Conservation (phyloP, 352 stramenopile species). For the Pythium biforme region DNA sequence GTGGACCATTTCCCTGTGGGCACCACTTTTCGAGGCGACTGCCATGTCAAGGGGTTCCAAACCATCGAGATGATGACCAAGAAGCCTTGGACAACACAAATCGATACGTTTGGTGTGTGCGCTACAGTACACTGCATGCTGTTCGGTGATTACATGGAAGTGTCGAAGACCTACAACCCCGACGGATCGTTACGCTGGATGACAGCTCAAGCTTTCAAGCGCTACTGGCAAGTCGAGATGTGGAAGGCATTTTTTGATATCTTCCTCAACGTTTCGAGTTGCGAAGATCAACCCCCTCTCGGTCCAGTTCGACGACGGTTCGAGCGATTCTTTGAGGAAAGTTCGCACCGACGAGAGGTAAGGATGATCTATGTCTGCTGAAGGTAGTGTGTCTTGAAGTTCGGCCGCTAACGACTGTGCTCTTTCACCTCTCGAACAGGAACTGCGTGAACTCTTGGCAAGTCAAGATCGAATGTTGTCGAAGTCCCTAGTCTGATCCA, state of each 20-base stretch:
- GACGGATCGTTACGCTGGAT: slow-evolving; percentile 37
- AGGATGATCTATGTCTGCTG: too few species aligned
- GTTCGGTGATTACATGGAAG: slow-evolving; percentile 84
- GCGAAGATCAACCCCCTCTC: slow-evolving; percentile 63
- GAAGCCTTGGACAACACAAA: slow-evolving; percentile 76
- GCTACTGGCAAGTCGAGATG: slow-evolving; percentile 78
- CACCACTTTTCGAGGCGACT: slow-evolving; percentile 68
- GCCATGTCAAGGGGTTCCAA: slow-evolving; percentile 84
- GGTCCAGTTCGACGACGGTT: slow-evolving; percentile 38
- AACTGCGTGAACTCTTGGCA: slow-evolving; percentile 48
- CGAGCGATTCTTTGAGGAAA: slow-evolving; percentile 53
- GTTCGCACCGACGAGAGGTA: slow-evolving; percentile 48
- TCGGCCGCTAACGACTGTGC: neutral
- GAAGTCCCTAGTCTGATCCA: slow-evolving; percentile 38
- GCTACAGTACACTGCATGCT: slow-evolving; percentile 80
- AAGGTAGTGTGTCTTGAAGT: too few species aligned
- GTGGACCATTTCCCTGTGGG: slow-evolving; percentile 49
- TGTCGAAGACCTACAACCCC: slow-evolving; percentile 32
- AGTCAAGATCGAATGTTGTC: slow-evolving; percentile 54
- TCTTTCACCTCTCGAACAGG: slow-evolving; percentile 25
- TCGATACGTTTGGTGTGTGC: slow-evolving; percentile 83
- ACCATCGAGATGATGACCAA: slow-evolving; percentile 81
- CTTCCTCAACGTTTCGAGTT: slow-evolving; percentile 73
- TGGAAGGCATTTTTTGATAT: slow-evolving; percentile 71
- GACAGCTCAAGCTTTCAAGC: slow-evolving; percentile 62